Conservation (phyloP, 345 rosid species). For the Sapria himalayana region DNA sequence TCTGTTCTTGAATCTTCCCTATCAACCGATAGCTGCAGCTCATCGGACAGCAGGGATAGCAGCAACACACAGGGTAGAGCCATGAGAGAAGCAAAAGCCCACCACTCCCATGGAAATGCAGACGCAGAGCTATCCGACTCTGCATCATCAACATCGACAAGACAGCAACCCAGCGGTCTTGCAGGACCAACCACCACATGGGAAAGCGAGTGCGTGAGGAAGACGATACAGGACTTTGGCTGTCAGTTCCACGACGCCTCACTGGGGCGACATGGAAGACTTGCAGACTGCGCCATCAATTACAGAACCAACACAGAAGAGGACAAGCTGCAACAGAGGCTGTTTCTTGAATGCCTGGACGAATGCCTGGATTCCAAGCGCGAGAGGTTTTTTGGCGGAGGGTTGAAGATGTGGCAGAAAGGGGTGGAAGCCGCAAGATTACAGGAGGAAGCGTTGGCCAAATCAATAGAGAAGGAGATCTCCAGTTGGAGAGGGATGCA, state of each 20-base stretch:
- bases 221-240: too few relatives aligned
- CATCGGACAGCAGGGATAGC: conserved; percentile 37
- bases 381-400: conserved; percentile 29
- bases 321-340: conserved; percentile 30
- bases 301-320: too few relatives aligned
- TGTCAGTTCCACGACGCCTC: conserved; percentile 50
- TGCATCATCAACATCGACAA: conserved; percentile 32
- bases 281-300: too few relatives aligned
- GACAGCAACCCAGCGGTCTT: not conserved
- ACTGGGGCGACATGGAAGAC: conserved; percentile 22
- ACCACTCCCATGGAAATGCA: too few relatives aligned
- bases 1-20: conserved; percentile 43
- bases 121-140: conserved; percentile 45
- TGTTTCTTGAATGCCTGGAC: conserved; percentile 48
- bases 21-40: conserved; percentile 42
- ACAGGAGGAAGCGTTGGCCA: conserved; percentile 37
- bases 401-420: conserved; percentile 28
- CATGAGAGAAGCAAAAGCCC: conserved; percentile 3
- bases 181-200: conserved; percentile 16
- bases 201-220: conserved; percentile 50
- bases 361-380: conserved; percentile 49
- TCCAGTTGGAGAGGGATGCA: conserved; percentile 39
- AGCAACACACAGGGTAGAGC: conserved; percentile 31
- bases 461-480: conserved; percentile 58
- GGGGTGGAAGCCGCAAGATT: conserved; percentile 30